Base-by-base conservation (phyloP, 2,329 filamentous ascomycete genomes). In the Penicillium hesseltinei region DNA sequence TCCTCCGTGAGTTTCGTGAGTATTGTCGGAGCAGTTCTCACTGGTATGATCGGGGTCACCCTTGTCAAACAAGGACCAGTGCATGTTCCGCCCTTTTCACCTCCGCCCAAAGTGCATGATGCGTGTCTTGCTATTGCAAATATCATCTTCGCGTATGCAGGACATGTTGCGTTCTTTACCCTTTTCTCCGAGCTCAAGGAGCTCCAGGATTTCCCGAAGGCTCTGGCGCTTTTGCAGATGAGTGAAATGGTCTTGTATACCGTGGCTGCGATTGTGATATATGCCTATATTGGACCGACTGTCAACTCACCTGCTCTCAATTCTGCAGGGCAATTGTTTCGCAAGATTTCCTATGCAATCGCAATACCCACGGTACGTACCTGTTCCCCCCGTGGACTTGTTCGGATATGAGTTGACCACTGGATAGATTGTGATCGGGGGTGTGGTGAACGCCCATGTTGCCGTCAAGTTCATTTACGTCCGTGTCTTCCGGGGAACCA, bases 91-190 rank as follows among this genome's bases (percentile, higher is more conserved):
- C 67, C 40, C 62, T 70, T 42, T 68, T 72, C 19, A 63, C 69
- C 38, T 59, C 73, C 9, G 60, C 80, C 4, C 71, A 69, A 40
- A n/a, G 77, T 87, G 33, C 74, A 78, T 35, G 76, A 82, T 40
- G 83, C 75, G 29, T 86, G 87, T 66, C 78, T 84, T 44, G 80
- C 83, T 31, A 77, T 87, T 55, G 79, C 78, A 65, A 88, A 89
- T 74, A 88, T 90, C 53, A 78, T 88, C 51, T 84, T 90, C 60
- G 86, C 87, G 54, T 90, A 86, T 75, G 77, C 75, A 45, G 84
- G 84, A n/a, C 84, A 87, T 68, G 81, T 85, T n/a, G 84, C 83
- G 62, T 88, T 88, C 74, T 88, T 88, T 71, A 79, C 77, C 60
- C 82, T 89, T 68, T 83, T 86, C 63, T 78, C 80, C 36, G 86